Evolutionary conservation across 108 stramenopile genomes (phyloP), one percentile per base, ranked within the genome.

Genomic region (Cyclostephanos tholiformis): DNA sequence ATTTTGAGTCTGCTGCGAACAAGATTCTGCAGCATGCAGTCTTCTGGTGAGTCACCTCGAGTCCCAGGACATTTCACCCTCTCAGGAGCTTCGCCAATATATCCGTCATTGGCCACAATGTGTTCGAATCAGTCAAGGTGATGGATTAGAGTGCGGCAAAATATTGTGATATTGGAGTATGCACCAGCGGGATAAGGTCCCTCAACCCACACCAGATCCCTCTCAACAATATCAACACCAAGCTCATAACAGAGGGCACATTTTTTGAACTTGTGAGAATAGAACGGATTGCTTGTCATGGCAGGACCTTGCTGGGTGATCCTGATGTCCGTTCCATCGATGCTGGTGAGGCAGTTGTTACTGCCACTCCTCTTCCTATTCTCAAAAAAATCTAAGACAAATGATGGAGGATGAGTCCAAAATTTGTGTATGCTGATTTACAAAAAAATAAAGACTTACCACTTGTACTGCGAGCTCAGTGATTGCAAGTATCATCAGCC

Each of bases 51-150:
- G 13, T 53, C 30, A 0, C 16, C 49, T 26, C 44, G 3, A 19
- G 35, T 67, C 25, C n/a, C 35, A 2, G 69, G 48, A 61, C 60
- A 63, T 39, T 50, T 78, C 41, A 64, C 50, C 19, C 27, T 52
- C 19, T 6, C 22, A 2, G 66, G 50, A 39, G 69, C 66, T 16
- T 53, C 58, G 7, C 71, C 77, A 27, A 35, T 49, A 48, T 77
- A 77, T 1, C 76, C 58, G 48, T 57, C 60, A 63, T 77, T 69
- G 46, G 69, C 76, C 46, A 64, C 69, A 14, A 67, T 62, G 5
- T 8, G 52, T 29, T 77, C 62, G 53, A 30, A 20, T 1, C 6
- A 11, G 23, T 52, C 69, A 20, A 77, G 52, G 60, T 22, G 35
- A 13, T 51, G 23, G 4, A 46, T 32, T 16, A n/a, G n/a, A n/a